A percentile compares a stretch with the other conserved stretches of the same genome.
These are phyloP conservation scores for Citrullus mucosospermus DNA, from an alignment of 306 rosid genomes.

Conservation along the genomic window DNA sequence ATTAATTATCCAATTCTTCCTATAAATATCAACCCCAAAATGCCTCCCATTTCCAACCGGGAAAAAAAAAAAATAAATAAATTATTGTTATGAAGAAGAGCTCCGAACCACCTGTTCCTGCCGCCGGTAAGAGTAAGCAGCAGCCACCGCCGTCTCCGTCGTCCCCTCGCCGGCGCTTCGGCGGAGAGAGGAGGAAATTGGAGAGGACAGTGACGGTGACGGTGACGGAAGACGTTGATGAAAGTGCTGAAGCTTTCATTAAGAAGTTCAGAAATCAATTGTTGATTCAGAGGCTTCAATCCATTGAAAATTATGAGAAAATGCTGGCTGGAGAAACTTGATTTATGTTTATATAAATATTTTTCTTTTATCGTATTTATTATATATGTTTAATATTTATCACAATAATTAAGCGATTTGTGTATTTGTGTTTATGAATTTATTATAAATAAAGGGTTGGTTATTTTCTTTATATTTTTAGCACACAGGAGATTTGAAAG, in stretches of 20 bases:
- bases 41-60: not conserved
- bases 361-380: not conserved
- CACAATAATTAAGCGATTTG: not conserved
- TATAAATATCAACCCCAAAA: not conserved
- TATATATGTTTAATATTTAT: not conserved
- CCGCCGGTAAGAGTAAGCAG: not conserved
- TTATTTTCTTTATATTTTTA: too few relatives aligned
- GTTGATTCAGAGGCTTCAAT: conserved; percentile 69
- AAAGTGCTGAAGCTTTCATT: conserved; percentile 84
- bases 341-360: not conserved
- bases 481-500: too few relatives aligned
- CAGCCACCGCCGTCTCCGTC: not conserved
- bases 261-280: conserved; percentile 72
- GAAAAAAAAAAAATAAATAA: not conserved
- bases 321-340: conserved; percentile 56
- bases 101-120: not conserved
- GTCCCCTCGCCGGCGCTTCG: not conserved
- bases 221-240: conserved; percentile 46
- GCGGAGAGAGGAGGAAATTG: conserved; percentile 18
- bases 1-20: not conserved
- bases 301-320: conserved; percentile 69
- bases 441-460: too few relatives aligned
- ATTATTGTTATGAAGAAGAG: not conserved
- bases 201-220: conserved; percentile 50
- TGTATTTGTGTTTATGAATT: not conserved